phyloP scores from a whole-genome alignment of 2,329 filamentous ascomycete species.

The Dichotomopilus funicola region DNA sequence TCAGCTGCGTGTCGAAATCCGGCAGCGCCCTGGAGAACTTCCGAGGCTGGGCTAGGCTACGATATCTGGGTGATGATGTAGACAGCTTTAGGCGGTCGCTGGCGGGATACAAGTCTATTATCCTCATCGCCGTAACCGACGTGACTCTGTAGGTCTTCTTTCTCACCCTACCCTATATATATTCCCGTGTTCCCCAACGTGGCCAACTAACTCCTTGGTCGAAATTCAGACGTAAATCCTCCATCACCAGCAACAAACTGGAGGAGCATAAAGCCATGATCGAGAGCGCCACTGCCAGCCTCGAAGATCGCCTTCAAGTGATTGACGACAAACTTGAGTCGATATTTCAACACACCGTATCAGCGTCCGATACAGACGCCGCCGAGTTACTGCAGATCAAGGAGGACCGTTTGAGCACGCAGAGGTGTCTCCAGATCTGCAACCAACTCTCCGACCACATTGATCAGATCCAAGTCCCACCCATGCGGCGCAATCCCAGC shows the following conservation, averaged over 20 bases:
- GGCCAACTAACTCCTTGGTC: background rate
- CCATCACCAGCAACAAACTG: too few relatives aligned
- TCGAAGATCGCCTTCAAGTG: background rate
- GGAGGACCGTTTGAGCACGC: background rate
- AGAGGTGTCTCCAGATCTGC: background rate
- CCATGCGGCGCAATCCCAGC: background rate
- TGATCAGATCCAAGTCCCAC: background rate
- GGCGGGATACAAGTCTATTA: background rate
- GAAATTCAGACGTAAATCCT: too few relatives aligned
- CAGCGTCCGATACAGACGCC: background rate
- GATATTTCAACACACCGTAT: background rate
- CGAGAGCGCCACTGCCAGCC: too few relatives aligned
- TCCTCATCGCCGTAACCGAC: background rate
- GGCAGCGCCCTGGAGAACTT: background rate
- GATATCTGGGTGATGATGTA: background rate
- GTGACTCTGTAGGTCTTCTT: background rate
- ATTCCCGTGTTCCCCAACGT: background rate
- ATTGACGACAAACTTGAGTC: background rate
- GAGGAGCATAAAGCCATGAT: too few relatives aligned
- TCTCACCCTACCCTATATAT: background rate
- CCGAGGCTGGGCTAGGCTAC: background rate
- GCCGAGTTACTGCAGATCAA: background rate
- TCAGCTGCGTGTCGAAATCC: background rate
- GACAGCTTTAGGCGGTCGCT: background rate
- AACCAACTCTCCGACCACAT: background rate